A percentile compares a stretch with the other conserved stretches of the same genome.
Conservation (phyloP, 1,139 yeast genomes). For the Pichiaceae sp. region DNA sequence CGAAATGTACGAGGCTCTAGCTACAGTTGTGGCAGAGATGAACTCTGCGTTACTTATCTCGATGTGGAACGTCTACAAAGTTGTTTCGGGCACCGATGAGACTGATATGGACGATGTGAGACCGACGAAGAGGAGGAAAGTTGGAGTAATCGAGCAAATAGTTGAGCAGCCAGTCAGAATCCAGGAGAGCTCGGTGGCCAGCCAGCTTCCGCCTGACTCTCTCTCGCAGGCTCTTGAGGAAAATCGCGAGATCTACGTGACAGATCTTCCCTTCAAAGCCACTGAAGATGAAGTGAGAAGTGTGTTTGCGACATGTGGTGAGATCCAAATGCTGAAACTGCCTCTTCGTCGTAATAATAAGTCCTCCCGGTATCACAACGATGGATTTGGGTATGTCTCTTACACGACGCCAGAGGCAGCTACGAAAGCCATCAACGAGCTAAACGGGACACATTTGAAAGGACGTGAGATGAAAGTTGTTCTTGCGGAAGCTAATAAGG, state of each 20-base stretch:
- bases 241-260: conserved; percentile 46
- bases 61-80: not conserved
- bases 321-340: conserved; percentile 40
- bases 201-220: not conserved
- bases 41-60: not conserved
- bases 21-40: not conserved
- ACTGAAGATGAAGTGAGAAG: conserved; percentile 19
- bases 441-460: conserved; percentile 30
- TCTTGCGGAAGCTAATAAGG: conserved; percentile 28
- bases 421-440: conserved; percentile 32
- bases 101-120: not conserved
- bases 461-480: conserved; percentile 38
- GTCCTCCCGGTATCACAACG: conserved; percentile 26
- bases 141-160: not conserved
- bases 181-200: not conserved
- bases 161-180: too few species aligned
- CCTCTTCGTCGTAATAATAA: conserved; percentile 30
- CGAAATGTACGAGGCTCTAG: not conserved
- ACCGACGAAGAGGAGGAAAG: not conserved
- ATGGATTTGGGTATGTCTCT: conserved; percentile 52
- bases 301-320: conserved; percentile 34
- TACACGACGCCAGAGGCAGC: conserved; percentile 30
- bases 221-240: conserved; percentile 40
- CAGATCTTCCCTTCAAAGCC: conserved; percentile 40
- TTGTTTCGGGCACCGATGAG: not conserved